A percentile compares a stretch with the other conserved stretches of the same genome.
Conservation (phyloP, 1,139 yeast genomes). For the Pichia sp. region DNA sequence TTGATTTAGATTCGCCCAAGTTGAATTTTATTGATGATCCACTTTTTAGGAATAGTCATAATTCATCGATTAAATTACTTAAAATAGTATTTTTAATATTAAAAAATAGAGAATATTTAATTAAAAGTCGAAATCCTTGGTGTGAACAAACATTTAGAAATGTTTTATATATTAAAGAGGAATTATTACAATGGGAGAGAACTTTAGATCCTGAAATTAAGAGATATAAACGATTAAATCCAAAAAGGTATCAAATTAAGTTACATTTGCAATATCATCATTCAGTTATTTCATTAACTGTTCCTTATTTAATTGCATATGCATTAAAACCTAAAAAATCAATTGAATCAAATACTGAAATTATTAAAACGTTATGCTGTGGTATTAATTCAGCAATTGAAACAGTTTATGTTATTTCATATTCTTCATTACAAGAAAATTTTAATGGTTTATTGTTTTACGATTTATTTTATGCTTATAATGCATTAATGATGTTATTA, state of each 20-base stretch:
- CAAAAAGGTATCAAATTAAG: slow-evolving; percentile 29
- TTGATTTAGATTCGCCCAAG: slow-evolving; percentile 25
- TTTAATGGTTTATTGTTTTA: slow-evolving; percentile 31
- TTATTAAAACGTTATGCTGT: slow-evolving; percentile 27
- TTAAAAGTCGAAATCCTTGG: slow-evolving; percentile 27
- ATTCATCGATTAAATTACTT: slow-evolving; percentile 25
- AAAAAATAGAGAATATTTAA: slow-evolving; percentile 27
- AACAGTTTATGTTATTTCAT: slow-evolving; percentile 24
- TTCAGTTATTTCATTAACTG: slow-evolving; percentile 28
- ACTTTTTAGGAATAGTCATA: slow-evolving; percentile 25
- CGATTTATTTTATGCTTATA: slow-evolving; percentile 33
- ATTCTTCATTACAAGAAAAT: slow-evolving; percentile 21
- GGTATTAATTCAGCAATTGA: slow-evolving; percentile 31
- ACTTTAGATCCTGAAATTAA: slow-evolving; percentile 15
- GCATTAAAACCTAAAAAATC: slow-evolving; percentile 22
- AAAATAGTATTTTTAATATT: slow-evolving; percentile 28
- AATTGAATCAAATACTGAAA: slow-evolving; percentile 25
- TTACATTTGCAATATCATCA: slow-evolving; percentile 30
- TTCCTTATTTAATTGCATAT: slow-evolving; percentile 31
- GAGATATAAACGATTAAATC: slow-evolving; percentile 13
- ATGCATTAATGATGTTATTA: slow-evolving; percentile 29
- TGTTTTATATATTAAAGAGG: slow-evolving; percentile 26
- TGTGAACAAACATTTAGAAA: slow-evolving; percentile 28
- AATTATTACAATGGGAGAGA: slow-evolving; percentile 24
- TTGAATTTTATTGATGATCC: slow-evolving; percentile 17